Conservation (phyloP, 768 basidiomycete genomes). For the Leccinum subtestaceum region DNA sequence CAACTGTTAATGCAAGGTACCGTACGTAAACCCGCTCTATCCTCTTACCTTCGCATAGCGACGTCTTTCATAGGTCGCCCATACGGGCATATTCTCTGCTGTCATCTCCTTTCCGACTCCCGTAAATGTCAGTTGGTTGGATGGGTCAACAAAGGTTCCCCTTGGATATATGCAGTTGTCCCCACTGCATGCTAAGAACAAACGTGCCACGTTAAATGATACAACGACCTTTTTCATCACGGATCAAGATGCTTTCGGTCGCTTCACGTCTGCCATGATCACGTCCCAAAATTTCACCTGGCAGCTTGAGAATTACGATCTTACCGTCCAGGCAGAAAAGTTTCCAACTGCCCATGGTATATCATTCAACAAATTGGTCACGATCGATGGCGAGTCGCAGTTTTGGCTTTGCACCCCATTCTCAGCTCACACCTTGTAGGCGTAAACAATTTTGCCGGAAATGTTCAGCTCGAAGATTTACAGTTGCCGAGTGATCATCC, state of each 20-base stretch:
- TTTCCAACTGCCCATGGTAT: slow-evolving; percentile 68
- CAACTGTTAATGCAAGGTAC: slow-evolving; percentile 49
- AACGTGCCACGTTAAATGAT: slow-evolving; percentile 62
- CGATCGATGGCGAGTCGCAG: slow-evolving; percentile 47
- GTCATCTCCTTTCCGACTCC: slow-evolving; percentile 58
- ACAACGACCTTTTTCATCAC: slow-evolving; percentile 55
- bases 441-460: slow-evolving; percentile 58
- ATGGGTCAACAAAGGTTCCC: slow-evolving; percentile 42
- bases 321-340: slow-evolving; percentile 62
- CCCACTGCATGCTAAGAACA: slow-evolving; percentile 46
- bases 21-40: slow-evolving; percentile 33
- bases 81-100: slow-evolving; percentile 65
- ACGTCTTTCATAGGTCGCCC: slow-evolving; percentile 45
- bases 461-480: slow-evolving; percentile 54
- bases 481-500: slow-evolving; percentile 66
- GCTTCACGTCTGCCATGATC: slow-evolving; percentile 62
- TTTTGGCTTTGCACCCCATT: neutral
- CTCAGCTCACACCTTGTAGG: slow-evolving; percentile 34
- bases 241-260: slow-evolving; percentile 56
- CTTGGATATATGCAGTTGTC: slow-evolving; percentile 56
- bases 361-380: slow-evolving; percentile 58
- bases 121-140: slow-evolving; percentile 58
- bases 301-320: slow-evolving; percentile 53
- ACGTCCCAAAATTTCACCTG: slow-evolving; percentile 67
- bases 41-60: neutral